Base-by-base conservation (phyloP, 768 basidiomycete species). In the Udeniomyces megalosporus region DNA sequence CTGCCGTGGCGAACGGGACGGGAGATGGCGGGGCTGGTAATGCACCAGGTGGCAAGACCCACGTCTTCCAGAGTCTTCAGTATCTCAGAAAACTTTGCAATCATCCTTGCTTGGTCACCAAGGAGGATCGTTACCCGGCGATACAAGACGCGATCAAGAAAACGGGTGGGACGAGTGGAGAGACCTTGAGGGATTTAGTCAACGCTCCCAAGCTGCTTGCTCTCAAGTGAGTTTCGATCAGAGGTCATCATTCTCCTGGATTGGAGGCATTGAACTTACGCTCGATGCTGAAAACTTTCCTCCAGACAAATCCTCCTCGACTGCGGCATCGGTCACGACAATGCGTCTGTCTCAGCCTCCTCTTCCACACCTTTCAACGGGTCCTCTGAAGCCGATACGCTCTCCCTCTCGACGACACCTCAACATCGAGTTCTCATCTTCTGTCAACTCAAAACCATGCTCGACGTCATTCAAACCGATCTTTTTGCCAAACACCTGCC, bases 391-490 rank as follows among this genome's bases (percentile, higher is more conserved):
- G 35, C 84, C 87, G 64, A 77, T 80, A 54, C 56, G 48, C 62
- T 63, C 15, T 11, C 48, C 8, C 49, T 35, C 22, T 58, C 62
- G 38, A 74, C 77, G 31, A 86, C 91, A 71, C 87, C 93, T 24
- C 92, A 93, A 68, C 95, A 99, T 71, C 88, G 95, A n/a, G 92
- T 93, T 59, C 82, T 99, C 66, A 93, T 99, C 69, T 99, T 99
- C 76, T 97, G 93, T 70, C 95, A 99, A 76, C 88, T 96, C 82
- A 95, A 96, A 73, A 87, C 89, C 72, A 99, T 97, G 95, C 80
- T 99, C 54, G 88, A 99, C 72, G 85, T 97, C 71, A 92, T 99
- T 68, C 92, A 97, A 74, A 84, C 78, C 14, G 88, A 95, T 69
- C 77, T 99, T 8, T 96, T 99, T 80, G 85, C 84, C 68, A 76